Conservation (phyloP, 345 rosid genomes). For the Iberis pinnata region DNA sequence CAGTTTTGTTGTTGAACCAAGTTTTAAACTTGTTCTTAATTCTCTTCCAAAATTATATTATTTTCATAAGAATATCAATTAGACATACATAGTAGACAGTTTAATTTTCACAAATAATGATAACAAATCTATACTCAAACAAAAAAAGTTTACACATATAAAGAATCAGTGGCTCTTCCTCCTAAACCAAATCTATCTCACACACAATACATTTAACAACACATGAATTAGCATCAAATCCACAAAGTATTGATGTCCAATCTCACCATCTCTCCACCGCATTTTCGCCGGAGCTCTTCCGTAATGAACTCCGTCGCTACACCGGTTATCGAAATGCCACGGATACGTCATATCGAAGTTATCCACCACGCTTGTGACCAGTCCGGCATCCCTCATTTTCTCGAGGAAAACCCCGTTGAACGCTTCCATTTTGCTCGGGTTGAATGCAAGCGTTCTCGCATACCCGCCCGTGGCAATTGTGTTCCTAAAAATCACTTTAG, state of each 20-base stretch:
- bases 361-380: conserved; percentile 67
- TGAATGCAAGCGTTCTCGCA: conserved; percentile 61
- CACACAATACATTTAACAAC: conserved; percentile 67
- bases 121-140: conserved; percentile 13
- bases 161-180: conserved; percentile 22
- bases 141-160: conserved; percentile 7
- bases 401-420: conserved; percentile 67
- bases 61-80: not conserved
- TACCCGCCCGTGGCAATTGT: conserved; percentile 87
- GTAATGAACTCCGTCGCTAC: conserved; percentile 90
- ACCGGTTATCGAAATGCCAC: conserved; percentile 88
- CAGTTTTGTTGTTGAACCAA: too few species aligned
- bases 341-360: conserved; percentile 88
- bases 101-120: conserved; percentile 17
- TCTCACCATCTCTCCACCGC: conserved; percentile 87
- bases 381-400: conserved; percentile 52
- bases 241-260: conserved; percentile 97
- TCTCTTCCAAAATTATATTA: not conserved
- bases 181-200: conserved; percentile 28
- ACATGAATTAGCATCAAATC: conserved; percentile 89
- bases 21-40: not conserved
- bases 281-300: conserved; percentile 79
- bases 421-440: conserved; percentile 86
- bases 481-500: conserved; percentile 57
- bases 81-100: not conserved